Base-by-base conservation (phyloP, 1,284 basidiomycete species). In the Apiotrichum siamense region DNA sequence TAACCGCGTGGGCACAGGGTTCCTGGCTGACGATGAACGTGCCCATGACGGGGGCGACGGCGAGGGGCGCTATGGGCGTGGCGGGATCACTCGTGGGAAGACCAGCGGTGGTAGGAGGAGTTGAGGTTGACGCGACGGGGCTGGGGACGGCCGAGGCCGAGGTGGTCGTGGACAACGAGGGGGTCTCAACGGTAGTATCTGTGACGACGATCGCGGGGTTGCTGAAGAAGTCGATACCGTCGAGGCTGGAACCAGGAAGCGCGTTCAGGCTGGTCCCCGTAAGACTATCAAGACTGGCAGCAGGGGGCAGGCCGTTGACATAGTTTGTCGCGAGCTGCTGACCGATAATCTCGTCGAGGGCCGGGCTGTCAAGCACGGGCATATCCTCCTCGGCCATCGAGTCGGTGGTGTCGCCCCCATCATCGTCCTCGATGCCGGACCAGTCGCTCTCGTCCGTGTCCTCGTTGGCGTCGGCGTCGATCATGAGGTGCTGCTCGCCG, bases 351-450 rank as follows among this genome's bases (percentile, higher is more conserved):
- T 66, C 59, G 47, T 69, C 64, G 46, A 72, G 42, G 7, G 68
- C 68, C 7, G 70, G 65, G 47, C 64, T 65, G 51, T 70, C 66
- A 27, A 72, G 58, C 52, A 70, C 61, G 1, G 70, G 70, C 70
- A 72, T 72, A 50, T 72, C 70, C 45, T 72, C 70, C 55, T 72
- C 70, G 15, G 64, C 69, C 70, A 72, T 72, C 21, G 64, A 66
- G 49, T 72, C 70, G 20, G 70, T 72, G 10, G 70, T 72, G 54
- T 72, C 69, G 11, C 70, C 70, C 4, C 62, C 63, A 39, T 64
- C 59, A 31, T 67, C 64, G 37, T 55, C 60, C 25, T 50, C 52
- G 46, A 59, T 44, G 11, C 62, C 68, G 13, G 60, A 61, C 68
- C 68, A 70, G 50, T 62, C 65, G 7, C 55, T 59, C 20, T 49